These are phyloP conservation scores for Chlamydomonas sp. DNA, from an alignment of 139 green algal species.

Conservation along the genomic window DNA sequence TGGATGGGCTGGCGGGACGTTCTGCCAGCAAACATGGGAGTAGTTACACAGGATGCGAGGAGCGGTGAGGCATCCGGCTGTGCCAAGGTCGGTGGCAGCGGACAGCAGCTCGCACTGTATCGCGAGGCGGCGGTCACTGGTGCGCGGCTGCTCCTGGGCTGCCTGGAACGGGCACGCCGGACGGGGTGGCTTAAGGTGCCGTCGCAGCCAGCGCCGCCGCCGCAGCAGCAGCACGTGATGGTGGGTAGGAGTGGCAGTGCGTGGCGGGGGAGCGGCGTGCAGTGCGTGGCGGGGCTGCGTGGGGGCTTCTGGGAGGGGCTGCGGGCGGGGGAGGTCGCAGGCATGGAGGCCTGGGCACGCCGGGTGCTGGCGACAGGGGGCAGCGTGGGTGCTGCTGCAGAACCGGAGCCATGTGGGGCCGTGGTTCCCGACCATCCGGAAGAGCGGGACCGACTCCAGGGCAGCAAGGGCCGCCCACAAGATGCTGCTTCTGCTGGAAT, in stretches of 20 bases:
- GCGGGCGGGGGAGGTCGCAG: background rate
- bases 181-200: background rate
- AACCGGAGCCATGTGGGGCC: too few relatives aligned
- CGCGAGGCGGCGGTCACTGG: background rate
- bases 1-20: background rate
- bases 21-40: background rate
- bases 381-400: too few relatives aligned
- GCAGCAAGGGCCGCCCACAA: background rate
- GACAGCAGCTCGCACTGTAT: too few relatives aligned
- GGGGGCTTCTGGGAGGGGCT: background rate
- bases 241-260: too few relatives aligned
- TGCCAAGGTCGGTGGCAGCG: too few relatives aligned
- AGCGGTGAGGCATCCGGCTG: too few relatives aligned
- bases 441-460: too few relatives aligned
- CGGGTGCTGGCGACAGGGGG: background rate
- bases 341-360: background rate
- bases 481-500: too few relatives aligned
- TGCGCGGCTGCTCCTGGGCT: background rate
- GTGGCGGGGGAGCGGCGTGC: too few relatives aligned
- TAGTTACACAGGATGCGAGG: too few relatives aligned
- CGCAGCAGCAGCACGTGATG: background rate
- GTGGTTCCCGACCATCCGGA: too few relatives aligned
- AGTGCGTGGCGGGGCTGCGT: background rate
- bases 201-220: background rate
- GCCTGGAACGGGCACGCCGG: conserved; percentile 2